Base-by-base conservation (phyloP, 345 rosid species). In the Corchorus capsularis region DNA sequence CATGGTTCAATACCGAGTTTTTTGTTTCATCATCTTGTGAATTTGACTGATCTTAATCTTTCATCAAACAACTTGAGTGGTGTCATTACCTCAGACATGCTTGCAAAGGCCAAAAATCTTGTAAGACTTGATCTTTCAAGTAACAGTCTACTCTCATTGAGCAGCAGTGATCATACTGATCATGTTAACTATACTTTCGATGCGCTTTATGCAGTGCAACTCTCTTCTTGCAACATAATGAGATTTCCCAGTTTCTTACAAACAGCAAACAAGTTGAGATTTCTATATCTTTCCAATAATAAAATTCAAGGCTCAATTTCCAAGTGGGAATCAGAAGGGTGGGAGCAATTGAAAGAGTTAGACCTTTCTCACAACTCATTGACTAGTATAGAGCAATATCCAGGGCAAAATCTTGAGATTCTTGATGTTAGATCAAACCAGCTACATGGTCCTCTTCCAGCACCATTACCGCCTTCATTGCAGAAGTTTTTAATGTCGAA, bases 281-380 rank as follows among this genome's bases (percentile, higher is more conserved):
- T 0, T 27, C 16, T 82, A 12, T 43, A 75, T 45, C 70, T 82
- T 55, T 60, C 46, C 5, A 5, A 54, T 61, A 82, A 78, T 66
- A 53, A 3, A 10, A 15, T 3, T 7, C 3, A 13, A 8, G 76
- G 74, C 2, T 3, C 5, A 11, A 69, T 68, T 74, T 13, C 2
- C 0, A 2, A 8, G 6, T 37, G 47, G 68, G 68, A 63, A 27
- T 27, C 27, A 27, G 27, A 27, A 27, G 27, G 27, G 27, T 27
- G 27, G 27, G 27, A 27, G 27, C 27, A 27, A 27, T 27, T 27
- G 27, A 27, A 1, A 27, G 27, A 27, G 1, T 27, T 27, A 27
- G 27, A 27, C 27, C 27, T 27, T 27, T 27, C 27, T 27, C 27
- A 27, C 27, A 27, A 27, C 27, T 27, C 27, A 27, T 27, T 27